Evolutionary conservation across 805 yeast genomes (phyloP).

Genomic region (Starmera caribaea): DNA sequence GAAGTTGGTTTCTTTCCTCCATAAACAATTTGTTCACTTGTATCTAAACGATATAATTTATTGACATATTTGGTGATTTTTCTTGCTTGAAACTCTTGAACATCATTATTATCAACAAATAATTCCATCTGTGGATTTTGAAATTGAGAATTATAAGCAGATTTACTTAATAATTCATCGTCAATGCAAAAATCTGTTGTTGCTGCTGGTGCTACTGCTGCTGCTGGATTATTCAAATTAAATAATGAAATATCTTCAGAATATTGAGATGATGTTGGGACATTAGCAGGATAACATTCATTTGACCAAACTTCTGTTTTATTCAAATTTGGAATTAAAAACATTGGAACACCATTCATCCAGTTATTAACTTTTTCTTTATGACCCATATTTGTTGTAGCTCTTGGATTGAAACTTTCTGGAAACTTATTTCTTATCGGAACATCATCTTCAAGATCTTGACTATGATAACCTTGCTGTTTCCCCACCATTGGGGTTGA

Average conservation of each 20-base stretch:
- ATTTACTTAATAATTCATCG: no score
- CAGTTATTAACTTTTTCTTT: conserved; percentile 57
- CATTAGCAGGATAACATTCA: conserved; percentile 44
- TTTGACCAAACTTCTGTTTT: conserved; percentile 20
- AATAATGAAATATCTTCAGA: background rate
- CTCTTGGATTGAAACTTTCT: conserved; percentile 48
- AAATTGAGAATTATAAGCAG: conserved; percentile 1
- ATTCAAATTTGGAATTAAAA: conserved; percentile 12
- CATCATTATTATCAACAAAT: conserved; percentile 32
- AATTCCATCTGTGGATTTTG: conserved; percentile 10
- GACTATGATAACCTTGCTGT: no score
- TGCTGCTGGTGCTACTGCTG: no score
- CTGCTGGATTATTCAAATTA: background rate
- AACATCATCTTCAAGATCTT: no score
- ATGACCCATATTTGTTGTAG: conserved; percentile 52
- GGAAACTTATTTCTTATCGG: conserved; percentile 25
- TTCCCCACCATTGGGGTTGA: no score
- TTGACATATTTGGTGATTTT: conserved; percentile 37
- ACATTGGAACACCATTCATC: conserved; percentile 50
- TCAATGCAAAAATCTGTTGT: no score
- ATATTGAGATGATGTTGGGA: conserved; percentile 15
- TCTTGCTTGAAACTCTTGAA: conserved; percentile 44
- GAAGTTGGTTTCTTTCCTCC: background rate
- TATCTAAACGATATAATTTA: conserved; percentile 24
- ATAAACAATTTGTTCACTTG: conserved; percentile 4